These are phyloP conservation scores for Backusella circina DNA, from an alignment of 192 early-diverging fungal species.

Conservation along the genomic window DNA sequence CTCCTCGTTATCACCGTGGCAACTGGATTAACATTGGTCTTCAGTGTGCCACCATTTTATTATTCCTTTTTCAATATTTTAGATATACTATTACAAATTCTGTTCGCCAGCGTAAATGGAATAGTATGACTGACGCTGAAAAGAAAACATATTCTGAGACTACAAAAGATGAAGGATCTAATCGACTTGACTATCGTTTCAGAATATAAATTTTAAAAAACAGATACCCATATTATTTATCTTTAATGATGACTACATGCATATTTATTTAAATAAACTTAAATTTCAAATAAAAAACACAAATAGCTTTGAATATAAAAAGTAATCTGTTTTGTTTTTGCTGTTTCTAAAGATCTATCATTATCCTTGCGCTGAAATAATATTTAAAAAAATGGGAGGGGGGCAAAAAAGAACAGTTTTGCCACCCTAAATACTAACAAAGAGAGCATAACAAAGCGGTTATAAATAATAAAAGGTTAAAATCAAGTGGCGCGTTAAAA, in stretches of 20 bases:
- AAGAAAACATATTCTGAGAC: slow-evolving; percentile 42
- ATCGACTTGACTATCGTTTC: slow-evolving; percentile 44
- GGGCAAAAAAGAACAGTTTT: background rate
- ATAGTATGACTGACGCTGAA: slow-evolving; percentile 41
- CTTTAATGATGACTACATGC: too few species aligned
- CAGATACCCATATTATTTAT: background rate
- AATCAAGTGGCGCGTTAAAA: background rate
- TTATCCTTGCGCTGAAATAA: background rate
- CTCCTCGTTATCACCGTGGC: slow-evolving; percentile 47
- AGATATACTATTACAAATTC: slow-evolving; percentile 41
- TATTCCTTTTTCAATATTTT: slow-evolving; percentile 42
- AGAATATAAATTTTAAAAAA: background rate
- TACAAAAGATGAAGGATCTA: slow-evolving; percentile 41
- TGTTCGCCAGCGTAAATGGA: slow-evolving; percentile 40
- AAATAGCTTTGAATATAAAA: too few species aligned
- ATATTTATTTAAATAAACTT: too few species aligned
- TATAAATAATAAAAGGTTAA: background rate
- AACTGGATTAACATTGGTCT: slow-evolving; percentile 47
- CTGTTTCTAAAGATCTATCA: background rate
- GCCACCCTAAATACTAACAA: background rate
- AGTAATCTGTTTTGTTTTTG: background rate
- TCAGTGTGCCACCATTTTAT: background rate
- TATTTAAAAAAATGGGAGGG: background rate
- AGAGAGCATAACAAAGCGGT: background rate
- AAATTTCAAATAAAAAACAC: too few species aligned